Percentiles rank a stretch among this genome's conserved stretches.
These are phyloP conservation scores for Tausonia pullulans DNA, from an alignment of 1,284 basidiomycete species.

Conservation along the genomic window DNA sequence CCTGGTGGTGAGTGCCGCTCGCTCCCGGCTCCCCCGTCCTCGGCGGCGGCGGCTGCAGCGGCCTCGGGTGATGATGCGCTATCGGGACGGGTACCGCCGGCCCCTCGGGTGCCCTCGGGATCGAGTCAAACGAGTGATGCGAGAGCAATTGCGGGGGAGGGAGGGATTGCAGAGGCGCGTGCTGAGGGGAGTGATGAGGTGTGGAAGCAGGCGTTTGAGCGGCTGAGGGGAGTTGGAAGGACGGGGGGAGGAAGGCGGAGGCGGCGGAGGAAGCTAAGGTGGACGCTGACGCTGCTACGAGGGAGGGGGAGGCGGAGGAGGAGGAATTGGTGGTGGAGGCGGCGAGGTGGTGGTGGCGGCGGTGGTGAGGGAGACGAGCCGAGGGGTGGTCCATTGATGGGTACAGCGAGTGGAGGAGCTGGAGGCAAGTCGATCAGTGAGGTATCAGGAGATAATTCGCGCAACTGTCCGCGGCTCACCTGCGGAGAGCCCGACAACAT, in stretches of 20 bases:
- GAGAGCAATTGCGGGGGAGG: neutral
- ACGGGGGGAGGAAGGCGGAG: neutral
- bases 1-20: too few species aligned
- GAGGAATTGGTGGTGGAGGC: neutral
- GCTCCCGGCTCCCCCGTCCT: neutral
- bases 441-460: too few species aligned
- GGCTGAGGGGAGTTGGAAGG: neutral
- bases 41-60: neutral
- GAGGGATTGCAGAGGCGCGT: neutral
- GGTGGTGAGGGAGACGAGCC: neutral
- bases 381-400: neutral
- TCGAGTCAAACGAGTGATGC: neutral
- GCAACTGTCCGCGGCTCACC: too few species aligned
- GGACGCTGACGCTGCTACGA: neutral
- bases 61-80: neutral
- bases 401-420: neutral
- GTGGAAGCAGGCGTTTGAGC: neutral
- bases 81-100: neutral
- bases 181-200: neutral
- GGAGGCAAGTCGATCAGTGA: too few species aligned
- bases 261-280: neutral
- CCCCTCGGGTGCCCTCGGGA: neutral
- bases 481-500: too few species aligned
- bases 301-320: neutral
- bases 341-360: neutral